Base-by-base conservation (phyloP, 441 rosid species). In the Pelargonium exstipulatum region DNA sequence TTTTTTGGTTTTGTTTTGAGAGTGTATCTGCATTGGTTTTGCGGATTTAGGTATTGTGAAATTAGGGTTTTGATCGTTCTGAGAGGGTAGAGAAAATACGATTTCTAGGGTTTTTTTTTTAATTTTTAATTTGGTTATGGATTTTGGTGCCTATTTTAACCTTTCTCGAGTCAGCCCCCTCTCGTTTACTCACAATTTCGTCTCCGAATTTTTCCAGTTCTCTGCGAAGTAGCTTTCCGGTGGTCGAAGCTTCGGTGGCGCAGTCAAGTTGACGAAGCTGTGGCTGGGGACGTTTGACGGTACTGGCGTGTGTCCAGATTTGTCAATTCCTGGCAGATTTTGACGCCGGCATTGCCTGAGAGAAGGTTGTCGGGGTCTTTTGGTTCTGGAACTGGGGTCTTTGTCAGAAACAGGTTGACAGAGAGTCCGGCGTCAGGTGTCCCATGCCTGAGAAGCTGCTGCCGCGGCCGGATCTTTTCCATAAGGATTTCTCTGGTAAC, bases 21-120 rank as follows among this genome's bases (percentile, higher is more conserved):
- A 16, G 61, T 17, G 17, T 16, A 55, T 55, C 61, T 55, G 61
- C 61, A 55, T 55, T 55, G 61, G 20, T 51, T 16, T 55, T 17
- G 61, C 22, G 61, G 61, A 55, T 16, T 55, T 9, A 6, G 24
- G 61, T 17, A 18, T 55, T 18, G 61, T 55, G 17, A 18, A 55
- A 55, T 55, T 55, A 55, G 61, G 61, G 61, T 55, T 55, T 55
- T 55, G 61, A 55, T 55, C 61, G 61, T 16, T 20, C 24, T 16
- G 12, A 18, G 22, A 18, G 61, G 20, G 61, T 18, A 18, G 61
- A 55, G 61, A 32, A 32, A 32, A 32, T 32, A 32, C 37, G 37
- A 32, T 55, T 55, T 55, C 61, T 17, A 55, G 61, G 61, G 61
- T 55, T 55, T 55, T 55, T 20, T 0, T 20, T 24, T 24, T 24